A percentile compares a stretch with the other conserved stretches of the same genome.
Evolutionary conservation across 75 land plant genomes (phyloP).

Genomic region (Picea sitchensis): DNA sequence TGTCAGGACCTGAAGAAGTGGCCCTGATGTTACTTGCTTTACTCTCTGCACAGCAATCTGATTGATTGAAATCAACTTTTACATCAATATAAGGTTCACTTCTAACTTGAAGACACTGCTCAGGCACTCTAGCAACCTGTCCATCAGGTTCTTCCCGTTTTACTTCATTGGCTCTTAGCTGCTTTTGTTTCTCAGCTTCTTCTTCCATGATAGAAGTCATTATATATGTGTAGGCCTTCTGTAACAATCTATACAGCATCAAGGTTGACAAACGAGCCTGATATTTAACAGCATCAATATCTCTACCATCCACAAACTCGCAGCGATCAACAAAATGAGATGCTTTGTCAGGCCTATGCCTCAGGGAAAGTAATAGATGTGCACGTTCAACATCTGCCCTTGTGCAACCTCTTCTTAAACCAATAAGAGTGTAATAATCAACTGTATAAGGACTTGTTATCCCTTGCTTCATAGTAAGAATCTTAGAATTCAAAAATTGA

Average conservation of each 20-base stretch:
- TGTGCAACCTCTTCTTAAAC: slow-evolving; percentile 56
- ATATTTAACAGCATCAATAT: slow-evolving; percentile 53
- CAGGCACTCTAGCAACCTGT: background rate
- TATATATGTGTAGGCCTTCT: slow-evolving; percentile 59
- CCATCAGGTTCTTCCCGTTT: slow-evolving; percentile 7
- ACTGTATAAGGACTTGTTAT: slow-evolving; percentile 28
- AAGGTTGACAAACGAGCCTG: slow-evolving; percentile 53
- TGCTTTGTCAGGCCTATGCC: slow-evolving; percentile 71
- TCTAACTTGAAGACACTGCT: background rate
- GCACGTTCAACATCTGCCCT: slow-evolving; percentile 67
- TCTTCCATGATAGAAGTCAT: slow-evolving; percentile 52
- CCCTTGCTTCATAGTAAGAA: slow-evolving; percentile 36
- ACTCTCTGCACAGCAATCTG: background rate
- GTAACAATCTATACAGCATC: slow-evolving; percentile 63
- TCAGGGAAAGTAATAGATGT: slow-evolving; percentile 45
- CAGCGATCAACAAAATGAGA: slow-evolving; percentile 55
- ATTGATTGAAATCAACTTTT: background rate
- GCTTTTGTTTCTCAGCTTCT: slow-evolving; percentile 53
- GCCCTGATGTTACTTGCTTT: background rate
- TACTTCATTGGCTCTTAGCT: slow-evolving; percentile 5
- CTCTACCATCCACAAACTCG: slow-evolving; percentile 56
- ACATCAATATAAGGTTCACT: background rate
- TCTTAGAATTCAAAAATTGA: slow-evolving; percentile 26
- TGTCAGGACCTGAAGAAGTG: background rate
- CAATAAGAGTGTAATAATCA: slow-evolving; percentile 61